These are phyloP conservation scores for Suhomyces bribrorum DNA, from an alignment of 1,139 yeast species.

Conservation along the genomic window DNA sequence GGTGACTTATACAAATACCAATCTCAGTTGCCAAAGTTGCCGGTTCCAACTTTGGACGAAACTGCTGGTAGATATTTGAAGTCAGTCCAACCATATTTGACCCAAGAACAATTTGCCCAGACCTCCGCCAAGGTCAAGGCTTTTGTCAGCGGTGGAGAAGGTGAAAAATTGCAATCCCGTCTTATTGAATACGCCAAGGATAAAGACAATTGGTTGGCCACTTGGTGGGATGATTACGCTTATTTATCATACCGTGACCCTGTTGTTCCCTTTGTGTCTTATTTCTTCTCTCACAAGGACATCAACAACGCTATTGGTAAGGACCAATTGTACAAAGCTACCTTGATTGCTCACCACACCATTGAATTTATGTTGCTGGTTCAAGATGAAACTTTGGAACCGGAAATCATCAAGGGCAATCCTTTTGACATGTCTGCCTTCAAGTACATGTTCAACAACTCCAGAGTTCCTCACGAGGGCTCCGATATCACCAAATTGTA, in stretches of 20 bases:
- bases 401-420: slow-evolving; percentile 77
- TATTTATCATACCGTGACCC: slow-evolving; percentile 92
- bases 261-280: slow-evolving; percentile 89
- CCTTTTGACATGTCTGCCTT: slow-evolving; percentile 96
- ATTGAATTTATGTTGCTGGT: slow-evolving; percentile 56
- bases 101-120: slow-evolving; percentile 52
- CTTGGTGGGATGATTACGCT: slow-evolving; percentile 94
- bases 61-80: slow-evolving; percentile 71
- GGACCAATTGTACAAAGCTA: slow-evolving; percentile 75
- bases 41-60: slow-evolving; percentile 79
- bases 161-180: slow-evolving; percentile 68
- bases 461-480: slow-evolving; percentile 70
- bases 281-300: slow-evolving; percentile 84
- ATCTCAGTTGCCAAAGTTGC: slow-evolving; percentile 74
- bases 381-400: slow-evolving; percentile 62
- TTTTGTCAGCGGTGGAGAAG: slow-evolving; percentile 66
- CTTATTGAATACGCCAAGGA: slow-evolving; percentile 58
- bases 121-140: slow-evolving; percentile 65
- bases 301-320: slow-evolving; percentile 54
- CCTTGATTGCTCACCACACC: slow-evolving; percentile 58
- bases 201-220: slow-evolving; percentile 86
- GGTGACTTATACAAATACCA: slow-evolving; percentile 79
- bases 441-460: slow-evolving; percentile 87
- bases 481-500: slow-evolving; percentile 57
- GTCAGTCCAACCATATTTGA: slow-evolving; percentile 68